Conservation (phyloP, 352 stramenopile species). For the Pythium rhizo-oryzae region DNA sequence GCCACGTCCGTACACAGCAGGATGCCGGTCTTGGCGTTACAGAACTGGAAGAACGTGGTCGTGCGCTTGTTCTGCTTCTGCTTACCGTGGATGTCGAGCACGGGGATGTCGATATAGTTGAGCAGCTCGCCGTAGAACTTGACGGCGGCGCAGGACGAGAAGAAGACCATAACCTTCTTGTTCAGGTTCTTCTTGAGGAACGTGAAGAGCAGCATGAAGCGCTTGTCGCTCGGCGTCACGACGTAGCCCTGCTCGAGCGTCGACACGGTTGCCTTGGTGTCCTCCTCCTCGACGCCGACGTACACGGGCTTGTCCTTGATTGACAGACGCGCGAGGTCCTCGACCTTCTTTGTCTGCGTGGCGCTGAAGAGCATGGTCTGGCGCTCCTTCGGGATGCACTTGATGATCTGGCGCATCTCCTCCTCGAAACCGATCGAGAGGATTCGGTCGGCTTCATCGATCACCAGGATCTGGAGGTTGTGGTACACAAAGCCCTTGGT, state of each 20-base stretch:
- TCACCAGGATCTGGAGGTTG: constrained; percentile 96
- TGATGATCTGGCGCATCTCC: constrained; percentile 99
- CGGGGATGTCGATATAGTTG: constrained; percentile 99
- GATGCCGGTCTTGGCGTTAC: constrained; percentile 96
- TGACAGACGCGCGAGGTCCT: constrained; percentile 93
- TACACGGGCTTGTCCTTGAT: constrained; percentile 98
- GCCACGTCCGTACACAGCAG: constrained; percentile 99
- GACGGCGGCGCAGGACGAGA: constrained; percentile 93
- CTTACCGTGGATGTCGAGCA: constrained; percentile 99
- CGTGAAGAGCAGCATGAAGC: constrained; percentile 98
- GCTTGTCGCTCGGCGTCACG: constrained; percentile 96
- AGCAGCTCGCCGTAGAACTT: constrained; percentile 99
- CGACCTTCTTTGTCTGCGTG: constrained; percentile 98
- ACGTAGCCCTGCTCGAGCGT: constrained; percentile 99
- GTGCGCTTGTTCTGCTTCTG: constrained; percentile 99
- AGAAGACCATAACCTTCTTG: constrained; percentile 99
- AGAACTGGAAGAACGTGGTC: constrained; percentile 99
- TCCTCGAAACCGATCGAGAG: constrained; percentile 99
- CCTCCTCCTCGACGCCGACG: constrained; percentile 95
- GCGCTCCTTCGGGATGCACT: constrained; percentile 96
- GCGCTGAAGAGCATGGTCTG: constrained; percentile 99
- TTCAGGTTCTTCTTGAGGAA: constrained; percentile 99
- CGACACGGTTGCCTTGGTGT: constrained; percentile 91
- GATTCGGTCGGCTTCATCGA: constrained; percentile 99
- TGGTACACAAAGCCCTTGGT: constrained; percentile 98